phyloP scores from a whole-genome alignment of 139 green algal species.

The Chlorokybus atmophyticus region DNA sequence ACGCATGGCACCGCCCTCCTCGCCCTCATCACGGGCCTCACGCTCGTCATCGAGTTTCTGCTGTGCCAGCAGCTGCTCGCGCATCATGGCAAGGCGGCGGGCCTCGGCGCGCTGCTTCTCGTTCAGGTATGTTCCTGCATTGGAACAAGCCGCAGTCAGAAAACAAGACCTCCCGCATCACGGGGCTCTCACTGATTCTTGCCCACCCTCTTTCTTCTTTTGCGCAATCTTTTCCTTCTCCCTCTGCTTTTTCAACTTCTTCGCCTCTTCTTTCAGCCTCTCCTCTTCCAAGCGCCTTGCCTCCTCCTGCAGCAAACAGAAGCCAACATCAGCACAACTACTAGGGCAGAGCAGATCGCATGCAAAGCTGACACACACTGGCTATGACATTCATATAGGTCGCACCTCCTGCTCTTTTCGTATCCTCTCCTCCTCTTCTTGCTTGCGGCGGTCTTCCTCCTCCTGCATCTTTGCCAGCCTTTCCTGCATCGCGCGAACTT shows the following conservation, averaged over 20 bases:
- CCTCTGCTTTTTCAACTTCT: constrained; percentile 37
- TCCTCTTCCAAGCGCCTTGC: constrained; percentile 24
- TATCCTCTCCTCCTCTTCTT: constrained; percentile 43
- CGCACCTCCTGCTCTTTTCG: constrained; percentile 35
- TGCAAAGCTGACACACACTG: background rate
- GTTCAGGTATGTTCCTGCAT: constrained; percentile 70
- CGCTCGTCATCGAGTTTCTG: too few species aligned
- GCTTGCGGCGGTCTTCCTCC: constrained; percentile 36
- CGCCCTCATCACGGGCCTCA: too few species aligned
- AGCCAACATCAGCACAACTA: background rate
- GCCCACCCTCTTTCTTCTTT: constrained; percentile 41
- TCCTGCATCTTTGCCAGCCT: constrained; percentile 38
- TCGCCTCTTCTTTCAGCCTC: constrained; percentile 35
- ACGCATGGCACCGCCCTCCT: constrained; percentile 1
- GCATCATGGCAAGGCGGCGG: constrained; percentile 58
- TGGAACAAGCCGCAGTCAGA: background rate
- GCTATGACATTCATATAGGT: background rate
- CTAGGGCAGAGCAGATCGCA: background rate
- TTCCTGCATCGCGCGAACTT: constrained; percentile 31
- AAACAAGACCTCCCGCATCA: background rate
- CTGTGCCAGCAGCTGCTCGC: constrained; percentile 79
- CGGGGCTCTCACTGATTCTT: constrained; percentile 40
- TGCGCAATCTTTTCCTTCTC: constrained; percentile 57
- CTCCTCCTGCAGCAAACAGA: constrained; percentile 5
- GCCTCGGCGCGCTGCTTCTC: constrained; percentile 86